Evolutionary conservation across 116 monocot species (phyloP).

Genomic region (Posidonia oceanica): DNA sequence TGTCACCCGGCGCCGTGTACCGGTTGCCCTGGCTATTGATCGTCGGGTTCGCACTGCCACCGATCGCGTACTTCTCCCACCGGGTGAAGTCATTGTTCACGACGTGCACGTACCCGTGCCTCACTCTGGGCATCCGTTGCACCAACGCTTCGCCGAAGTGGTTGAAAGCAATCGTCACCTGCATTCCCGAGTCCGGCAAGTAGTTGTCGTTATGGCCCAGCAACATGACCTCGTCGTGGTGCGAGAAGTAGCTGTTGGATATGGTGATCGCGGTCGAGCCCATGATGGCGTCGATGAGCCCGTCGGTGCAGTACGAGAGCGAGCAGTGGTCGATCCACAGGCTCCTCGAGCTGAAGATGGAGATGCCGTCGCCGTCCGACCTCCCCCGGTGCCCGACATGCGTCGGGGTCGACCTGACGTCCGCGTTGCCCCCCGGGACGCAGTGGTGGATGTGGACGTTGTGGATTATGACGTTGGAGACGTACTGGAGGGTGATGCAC

Average conservation of each 20-base stretch:
- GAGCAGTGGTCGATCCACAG: slow-evolving; percentile 27
- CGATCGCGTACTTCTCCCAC: slow-evolving; percentile 60
- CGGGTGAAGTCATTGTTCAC: slow-evolving; percentile 44
- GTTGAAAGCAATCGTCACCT: slow-evolving; percentile 56
- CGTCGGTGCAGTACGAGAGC: slow-evolving; percentile 22
- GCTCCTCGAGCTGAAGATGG: slow-evolving; percentile 20
- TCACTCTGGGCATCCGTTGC: slow-evolving; percentile 52
- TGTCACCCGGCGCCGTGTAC: slow-evolving; percentile 15
- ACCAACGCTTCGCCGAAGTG: slow-evolving; percentile 36
- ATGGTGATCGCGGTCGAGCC: slow-evolving; percentile 34
- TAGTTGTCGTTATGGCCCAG: slow-evolving; percentile 46
- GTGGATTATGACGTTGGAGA: slow-evolving; percentile 31
- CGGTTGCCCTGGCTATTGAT: slow-evolving; percentile 30
- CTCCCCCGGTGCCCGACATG: slow-evolving; percentile 8
- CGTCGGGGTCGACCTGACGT: slow-evolving; percentile 13
- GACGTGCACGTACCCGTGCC: slow-evolving; percentile 34
- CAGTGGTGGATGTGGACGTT: slow-evolving; percentile 21
- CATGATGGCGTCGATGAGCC: slow-evolving; percentile 32
- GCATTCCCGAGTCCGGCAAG: slow-evolving; percentile 28
- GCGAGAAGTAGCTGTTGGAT: slow-evolving; percentile 47
- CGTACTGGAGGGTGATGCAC: slow-evolving; percentile 18
- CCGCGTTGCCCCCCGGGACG: slow-evolving; percentile 2
- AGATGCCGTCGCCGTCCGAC: slow-evolving; percentile 36
- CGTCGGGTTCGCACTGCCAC: slow-evolving; percentile 28
- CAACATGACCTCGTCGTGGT: slow-evolving; percentile 60